Evolutionary conservation across 1,139 yeast genomes (phyloP).

Genomic region (Kodamaea sp.): DNA sequence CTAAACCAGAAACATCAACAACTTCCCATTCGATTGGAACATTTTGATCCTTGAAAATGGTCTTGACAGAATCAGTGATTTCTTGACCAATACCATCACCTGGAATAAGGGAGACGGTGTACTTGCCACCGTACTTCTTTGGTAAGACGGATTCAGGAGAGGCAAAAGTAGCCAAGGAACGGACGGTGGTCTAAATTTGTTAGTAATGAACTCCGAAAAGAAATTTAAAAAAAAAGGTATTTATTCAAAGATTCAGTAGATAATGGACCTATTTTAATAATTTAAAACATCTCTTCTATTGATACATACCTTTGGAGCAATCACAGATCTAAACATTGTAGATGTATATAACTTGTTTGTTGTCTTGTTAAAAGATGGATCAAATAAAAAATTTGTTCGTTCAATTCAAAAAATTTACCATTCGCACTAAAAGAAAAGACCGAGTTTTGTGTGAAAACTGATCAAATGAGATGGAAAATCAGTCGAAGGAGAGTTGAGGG

Average conservation of each 20-base stretch:
- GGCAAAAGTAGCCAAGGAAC: constrained; percentile 50
- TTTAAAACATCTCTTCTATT: not conserved
- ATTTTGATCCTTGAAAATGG: constrained; percentile 78
- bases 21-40: constrained; percentile 96
- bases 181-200: constrained; percentile 29
- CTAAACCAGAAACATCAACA: constrained; percentile 81
- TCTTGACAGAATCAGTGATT: constrained; percentile 89
- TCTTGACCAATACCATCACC: constrained; percentile 98
- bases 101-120: constrained; percentile 89
- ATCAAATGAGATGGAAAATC: too few relatives aligned
- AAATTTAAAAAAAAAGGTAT: not conserved
- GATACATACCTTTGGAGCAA: constrained; percentile 26
- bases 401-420: too few relatives aligned
- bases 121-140: constrained; percentile 92
- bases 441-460: too few relatives aligned
- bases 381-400: too few relatives aligned
- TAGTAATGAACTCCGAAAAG: constrained; percentile 9
- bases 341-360: not conserved
- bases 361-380: too few relatives aligned
- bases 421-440: too few relatives aligned
- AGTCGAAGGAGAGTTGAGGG: too few relatives aligned
- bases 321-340: constrained; percentile 27
- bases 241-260: not conserved
- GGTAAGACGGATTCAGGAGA: constrained; percentile 66
- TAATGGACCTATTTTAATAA: not conserved